Evolutionary conservation across 805 yeast species (phyloP), one percentile per base, ranked within the genome.

Genomic region (Spathaspora girioi): DNA sequence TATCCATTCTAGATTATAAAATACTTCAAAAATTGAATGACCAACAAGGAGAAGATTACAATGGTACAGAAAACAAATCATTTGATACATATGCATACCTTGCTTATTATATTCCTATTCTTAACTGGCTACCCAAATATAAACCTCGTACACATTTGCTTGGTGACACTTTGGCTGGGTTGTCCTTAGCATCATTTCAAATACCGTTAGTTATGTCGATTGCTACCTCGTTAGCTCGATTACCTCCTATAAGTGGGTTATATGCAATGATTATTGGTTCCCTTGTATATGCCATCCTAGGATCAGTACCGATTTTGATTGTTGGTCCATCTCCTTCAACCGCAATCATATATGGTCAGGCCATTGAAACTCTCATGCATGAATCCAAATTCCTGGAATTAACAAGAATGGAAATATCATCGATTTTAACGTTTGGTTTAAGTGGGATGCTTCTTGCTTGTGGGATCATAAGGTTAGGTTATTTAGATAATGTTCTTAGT

Each of bases 311-410:
- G 0, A 86, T 85, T 53, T 82, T 91, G 86, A 83, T 90, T 40
- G 96, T 91, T 17, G 97, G 97, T 0, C 97, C 97, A 0, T 96
- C 91, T 65, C 92, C 93, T 17, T 92, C 96, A 0, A 83, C 89
- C 8, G 88, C 96, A 0, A 73, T 92, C 59, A 83, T 91, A 12
- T 83, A 87, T 23, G 97, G 97, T 1, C 93, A 87, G 59, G 82
- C 86, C 0, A 81, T 89, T 9, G 87, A 85, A 48, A 31, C 44
- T 4, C 46, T 65, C 6, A 44, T 55, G 15, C 61, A 62, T 40
- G 54, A 56, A 14, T 10, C n/a, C 27, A n/a, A 64, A 76, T 45
- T 58, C 76, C 20, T 75, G 70, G 19, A 82, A 71, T 57, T 69
- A 71, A 53, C 70, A 59, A 11, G 70, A 66, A 23, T 79, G 38